Percentiles rank a stretch among this genome's conserved stretches.
These are phyloP conservation scores for Salix caprea DNA, from an alignment of 345 rosid species.

Conservation along the genomic window DNA sequence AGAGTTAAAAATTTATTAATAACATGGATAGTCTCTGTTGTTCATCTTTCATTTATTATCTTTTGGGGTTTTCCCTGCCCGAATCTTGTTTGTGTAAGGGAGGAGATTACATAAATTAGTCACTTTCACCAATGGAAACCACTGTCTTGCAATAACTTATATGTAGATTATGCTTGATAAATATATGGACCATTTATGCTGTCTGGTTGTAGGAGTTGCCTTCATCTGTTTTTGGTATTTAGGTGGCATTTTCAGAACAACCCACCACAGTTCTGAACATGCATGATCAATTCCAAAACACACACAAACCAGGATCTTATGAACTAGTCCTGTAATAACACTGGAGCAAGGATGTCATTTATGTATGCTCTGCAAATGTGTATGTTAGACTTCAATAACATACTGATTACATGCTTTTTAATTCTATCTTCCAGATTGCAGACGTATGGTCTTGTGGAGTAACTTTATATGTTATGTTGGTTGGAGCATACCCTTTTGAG, in stretches of 20 bases:
- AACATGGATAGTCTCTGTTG: not conserved
- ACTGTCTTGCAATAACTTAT: too few species aligned
- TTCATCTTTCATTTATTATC: not conserved
- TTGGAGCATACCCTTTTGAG: slow-evolving; percentile 98
- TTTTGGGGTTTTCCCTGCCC: not conserved
- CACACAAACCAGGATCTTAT: too few species aligned
- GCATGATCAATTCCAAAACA: too few species aligned
- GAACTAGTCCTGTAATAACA: not conserved
- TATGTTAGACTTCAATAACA: not conserved
- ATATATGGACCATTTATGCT: too few species aligned
- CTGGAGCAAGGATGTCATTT: not conserved
- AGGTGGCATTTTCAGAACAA: too few species aligned
- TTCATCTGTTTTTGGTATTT: too few species aligned
- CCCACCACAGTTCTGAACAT: too few species aligned
- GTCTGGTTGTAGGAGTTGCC: too few species aligned
- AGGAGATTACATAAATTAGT: too few species aligned
- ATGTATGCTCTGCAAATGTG: not conserved
- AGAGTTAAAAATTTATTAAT: not conserved
- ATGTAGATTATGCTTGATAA: too few species aligned
- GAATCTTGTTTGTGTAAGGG: not conserved
- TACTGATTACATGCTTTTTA: slow-evolving; percentile 1
- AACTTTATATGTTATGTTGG: slow-evolving; percentile 91
- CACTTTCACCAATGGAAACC: too few species aligned
- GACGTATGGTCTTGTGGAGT: slow-evolving; percentile 99
- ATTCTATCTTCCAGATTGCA: slow-evolving; percentile 56